Evolutionary conservation across 352 stramenopile species (phyloP), one percentile per base, ranked within the genome.

Genomic region (Phytopythium mirpurense): DNA sequence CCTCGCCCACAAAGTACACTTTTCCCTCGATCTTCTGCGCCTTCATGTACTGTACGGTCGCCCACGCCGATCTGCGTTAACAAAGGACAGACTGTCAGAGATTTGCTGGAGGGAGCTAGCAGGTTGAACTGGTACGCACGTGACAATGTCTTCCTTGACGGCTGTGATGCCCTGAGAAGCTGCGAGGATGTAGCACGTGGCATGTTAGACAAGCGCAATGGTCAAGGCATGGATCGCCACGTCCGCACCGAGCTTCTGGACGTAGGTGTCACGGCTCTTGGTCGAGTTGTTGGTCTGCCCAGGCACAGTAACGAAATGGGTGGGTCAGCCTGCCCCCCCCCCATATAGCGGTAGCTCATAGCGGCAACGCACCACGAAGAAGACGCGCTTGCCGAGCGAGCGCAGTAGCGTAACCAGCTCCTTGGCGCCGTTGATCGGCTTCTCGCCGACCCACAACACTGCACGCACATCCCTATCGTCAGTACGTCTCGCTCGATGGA

Each of bases 251-350:
- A 93, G 73, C 58, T 91, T 91, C 66, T 88, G 85, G 46, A 93
- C 78, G 66, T 90, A 91, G 15, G 76, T 76, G 31, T 86, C 78
- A 56, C 83, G 69, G 54, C 69, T 87, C 63, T 86, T 93, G 56
- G 80, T 91, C 40, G 83, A 87, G 68, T 93, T 93, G 67, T 93
- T 91, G 36, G 83, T 93, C 83, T 93, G 52, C 23, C 56, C 29
- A 34, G 2, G 11, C 11, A 10, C 10, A 19, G 14, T 11, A 11
- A 14, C 11, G 21, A 2, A 9, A 4, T 3, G 8, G 2, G 11
- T 47, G 3, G 26, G 41, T 29, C 5, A 14, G 1, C 3, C 5
- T 5, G 11, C 41, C 11, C 23, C 14, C 32, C 5, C 7, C 7
- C 29, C 32, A 16, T 16, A 15, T 15, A 15, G 2, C 32, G 11